These are phyloP conservation scores for Neurospora sp. DNA, from an alignment of 2,329 filamentous ascomycete genomes.

Conservation along the genomic window DNA sequence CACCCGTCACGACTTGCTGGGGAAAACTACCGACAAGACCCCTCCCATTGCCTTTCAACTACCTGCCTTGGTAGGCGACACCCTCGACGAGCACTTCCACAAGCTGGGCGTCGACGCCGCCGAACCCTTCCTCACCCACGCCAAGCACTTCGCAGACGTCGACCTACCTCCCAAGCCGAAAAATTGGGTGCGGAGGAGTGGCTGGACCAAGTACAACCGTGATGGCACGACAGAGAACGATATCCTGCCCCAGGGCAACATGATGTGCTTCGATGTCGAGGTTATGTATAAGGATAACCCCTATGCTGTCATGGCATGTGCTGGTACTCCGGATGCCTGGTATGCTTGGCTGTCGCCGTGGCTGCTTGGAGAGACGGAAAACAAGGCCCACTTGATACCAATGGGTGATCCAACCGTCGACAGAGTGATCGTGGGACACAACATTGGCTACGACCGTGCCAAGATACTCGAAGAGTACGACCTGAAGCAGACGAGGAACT, in stretches of 20 bases:
- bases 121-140: constrained; percentile 69
- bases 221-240: constrained; percentile 65
- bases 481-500: constrained; percentile 70
- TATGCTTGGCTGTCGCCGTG: constrained; percentile 97
- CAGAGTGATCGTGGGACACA: constrained; percentile 84
- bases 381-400: constrained; percentile 73
- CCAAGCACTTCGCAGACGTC: constrained; percentile 62
- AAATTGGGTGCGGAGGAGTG: constrained; percentile 69
- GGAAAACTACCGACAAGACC: constrained; percentile 74
- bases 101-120: constrained; percentile 78
- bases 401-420: constrained; percentile 66
- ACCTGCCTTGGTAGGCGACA: constrained; percentile 66
- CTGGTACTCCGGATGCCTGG: constrained; percentile 81
- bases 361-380: constrained; percentile 73
- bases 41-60: constrained; percentile 78
- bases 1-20: constrained; percentile 72
- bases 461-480: constrained; percentile 84
- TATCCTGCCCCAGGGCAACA: constrained; percentile 66
- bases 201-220: constrained; percentile 86
- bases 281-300: constrained; percentile 91
- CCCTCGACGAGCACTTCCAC: constrained; percentile 89
- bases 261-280: constrained; percentile 91
- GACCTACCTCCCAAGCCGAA: constrained; percentile 50
- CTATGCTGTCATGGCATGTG: constrained; percentile 95
- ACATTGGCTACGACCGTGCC: constrained; percentile 89